Percentiles rank a stretch among this genome's conserved stretches.
These are phyloP conservation scores for Taxillus chinensis DNA, from an alignment of 164 flowering plant genomes.

Conservation along the genomic window DNA sequence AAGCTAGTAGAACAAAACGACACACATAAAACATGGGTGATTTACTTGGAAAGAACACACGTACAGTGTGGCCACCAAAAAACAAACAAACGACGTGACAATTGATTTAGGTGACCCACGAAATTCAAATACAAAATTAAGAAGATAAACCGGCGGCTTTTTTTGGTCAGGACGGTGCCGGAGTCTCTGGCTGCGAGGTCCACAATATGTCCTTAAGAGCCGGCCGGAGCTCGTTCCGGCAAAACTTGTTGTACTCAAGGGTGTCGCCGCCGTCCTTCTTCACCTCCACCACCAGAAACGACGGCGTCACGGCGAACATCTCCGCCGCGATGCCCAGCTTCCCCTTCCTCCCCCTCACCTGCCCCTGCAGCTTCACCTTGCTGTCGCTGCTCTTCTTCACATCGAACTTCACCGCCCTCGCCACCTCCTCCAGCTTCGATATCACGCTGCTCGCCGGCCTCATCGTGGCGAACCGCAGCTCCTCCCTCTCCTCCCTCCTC, in stretches of 20 bases:
- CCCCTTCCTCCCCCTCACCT: constrained; percentile 55
- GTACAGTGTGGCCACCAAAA: too few relatives aligned
- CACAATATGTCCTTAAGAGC: constrained; percentile 63
- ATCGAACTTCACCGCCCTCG: constrained; percentile 24
- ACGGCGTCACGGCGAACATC: constrained; percentile 44
- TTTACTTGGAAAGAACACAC: too few relatives aligned
- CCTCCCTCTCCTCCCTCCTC: constrained; percentile 32
- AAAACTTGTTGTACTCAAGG: constrained; percentile 60
- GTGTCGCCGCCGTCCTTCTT: constrained; percentile 64
- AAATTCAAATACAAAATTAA: too few relatives aligned
- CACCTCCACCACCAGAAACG: constrained; percentile 58
- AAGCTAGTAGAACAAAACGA: too few relatives aligned
- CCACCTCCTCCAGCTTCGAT: constrained; percentile 40
- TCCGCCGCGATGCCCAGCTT: constrained; percentile 48
- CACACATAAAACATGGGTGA: too few relatives aligned
- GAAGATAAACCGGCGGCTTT: too few relatives aligned
- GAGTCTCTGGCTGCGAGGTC: constrained; percentile 31
- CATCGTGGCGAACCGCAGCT: constrained; percentile 36
- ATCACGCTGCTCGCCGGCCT: constrained; percentile 41
- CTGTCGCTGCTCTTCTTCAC: constrained; percentile 31
- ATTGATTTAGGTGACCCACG: too few relatives aligned
- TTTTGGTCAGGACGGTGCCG: background rate
- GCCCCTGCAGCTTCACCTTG: constrained; percentile 33
- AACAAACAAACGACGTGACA: too few relatives aligned
- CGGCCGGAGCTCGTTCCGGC: constrained; percentile 55